phyloP scores from a whole-genome alignment of 805 yeast genomes.

The Schizosaccharomyces octosporus region DNA sequence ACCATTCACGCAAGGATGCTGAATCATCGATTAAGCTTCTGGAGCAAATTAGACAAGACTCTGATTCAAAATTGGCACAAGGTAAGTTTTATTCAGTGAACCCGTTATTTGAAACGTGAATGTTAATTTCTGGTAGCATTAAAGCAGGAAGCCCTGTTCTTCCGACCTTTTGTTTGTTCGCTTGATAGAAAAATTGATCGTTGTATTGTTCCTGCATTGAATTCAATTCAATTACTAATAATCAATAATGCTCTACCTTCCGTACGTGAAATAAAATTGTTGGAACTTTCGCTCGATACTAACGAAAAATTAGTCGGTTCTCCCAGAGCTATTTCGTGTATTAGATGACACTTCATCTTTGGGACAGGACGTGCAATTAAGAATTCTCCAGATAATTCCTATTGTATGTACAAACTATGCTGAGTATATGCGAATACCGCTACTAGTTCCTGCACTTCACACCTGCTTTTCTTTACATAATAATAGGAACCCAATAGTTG shows the following conservation, averaged over 20 bases:
- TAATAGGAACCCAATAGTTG: conserved; percentile 50
- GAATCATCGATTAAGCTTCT: no score
- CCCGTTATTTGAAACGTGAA: no score
- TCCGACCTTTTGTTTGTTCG: background rate
- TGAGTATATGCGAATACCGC: conserved; percentile 25
- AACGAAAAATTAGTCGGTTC: background rate
- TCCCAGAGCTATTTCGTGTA: conserved; percentile 35
- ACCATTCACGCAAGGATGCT: background rate
- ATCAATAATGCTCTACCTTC: background rate
- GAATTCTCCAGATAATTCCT: conserved; percentile 64
- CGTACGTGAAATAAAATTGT: background rate
- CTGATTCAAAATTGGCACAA: background rate
- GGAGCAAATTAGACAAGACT: background rate
- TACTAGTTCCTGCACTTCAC: conserved; percentile 32
- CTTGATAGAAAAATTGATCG: background rate
- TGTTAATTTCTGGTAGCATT: no score
- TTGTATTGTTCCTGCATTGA: background rate
- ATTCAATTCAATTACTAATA: background rate
- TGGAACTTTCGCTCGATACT: background rate
- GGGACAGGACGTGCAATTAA: conserved; percentile 63
- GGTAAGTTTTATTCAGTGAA: no score
- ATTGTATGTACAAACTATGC: conserved; percentile 43
- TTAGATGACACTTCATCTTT: conserved; percentile 49
- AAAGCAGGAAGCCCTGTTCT: background rate
- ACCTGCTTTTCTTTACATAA: conserved; percentile 53